Evolutionary conservation across 129 eudicot genomes (phyloP).

Genomic region (Escallonia rubra): DNA sequence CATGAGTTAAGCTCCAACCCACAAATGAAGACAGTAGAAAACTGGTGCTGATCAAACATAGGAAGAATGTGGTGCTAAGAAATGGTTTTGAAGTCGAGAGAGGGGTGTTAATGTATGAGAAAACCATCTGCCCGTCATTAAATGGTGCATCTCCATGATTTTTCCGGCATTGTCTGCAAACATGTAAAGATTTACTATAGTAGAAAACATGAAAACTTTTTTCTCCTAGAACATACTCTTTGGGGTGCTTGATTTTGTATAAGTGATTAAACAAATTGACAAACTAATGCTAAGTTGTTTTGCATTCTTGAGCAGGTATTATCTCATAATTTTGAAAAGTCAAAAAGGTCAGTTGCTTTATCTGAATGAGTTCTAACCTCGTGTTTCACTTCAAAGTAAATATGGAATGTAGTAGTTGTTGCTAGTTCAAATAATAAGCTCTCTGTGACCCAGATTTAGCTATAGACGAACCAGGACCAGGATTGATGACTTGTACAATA

Average conservation of each 20-base stretch:
- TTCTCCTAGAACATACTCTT: no score
- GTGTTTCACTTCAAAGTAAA: neutral
- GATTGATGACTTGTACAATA: constrained; percentile 45
- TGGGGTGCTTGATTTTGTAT: neutral
- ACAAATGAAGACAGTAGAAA: no score
- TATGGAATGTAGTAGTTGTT: neutral
- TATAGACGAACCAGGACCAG: constrained; percentile 44
- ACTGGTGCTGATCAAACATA: no score
- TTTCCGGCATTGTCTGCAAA: no score
- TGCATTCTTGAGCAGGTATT: constrained; percentile 31
- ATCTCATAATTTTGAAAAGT: constrained; percentile 30
- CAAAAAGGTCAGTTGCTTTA: constrained; percentile 30
- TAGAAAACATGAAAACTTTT: no score
- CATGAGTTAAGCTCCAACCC: no score
- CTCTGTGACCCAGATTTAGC: constrained; percentile 19
- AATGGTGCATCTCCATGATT: neutral
- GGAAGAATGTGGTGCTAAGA: neutral
- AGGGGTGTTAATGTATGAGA: neutral
- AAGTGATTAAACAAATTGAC: neutral
- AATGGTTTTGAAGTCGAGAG: neutral
- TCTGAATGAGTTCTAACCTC: neutral
- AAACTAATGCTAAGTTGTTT: constrained; percentile 14
- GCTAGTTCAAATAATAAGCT: neutral
- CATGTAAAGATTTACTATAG: neutral
- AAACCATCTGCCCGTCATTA: neutral